Evolutionary conservation across 768 basidiomycete species (phyloP).

Genomic region (Myochromella boudieri): DNA sequence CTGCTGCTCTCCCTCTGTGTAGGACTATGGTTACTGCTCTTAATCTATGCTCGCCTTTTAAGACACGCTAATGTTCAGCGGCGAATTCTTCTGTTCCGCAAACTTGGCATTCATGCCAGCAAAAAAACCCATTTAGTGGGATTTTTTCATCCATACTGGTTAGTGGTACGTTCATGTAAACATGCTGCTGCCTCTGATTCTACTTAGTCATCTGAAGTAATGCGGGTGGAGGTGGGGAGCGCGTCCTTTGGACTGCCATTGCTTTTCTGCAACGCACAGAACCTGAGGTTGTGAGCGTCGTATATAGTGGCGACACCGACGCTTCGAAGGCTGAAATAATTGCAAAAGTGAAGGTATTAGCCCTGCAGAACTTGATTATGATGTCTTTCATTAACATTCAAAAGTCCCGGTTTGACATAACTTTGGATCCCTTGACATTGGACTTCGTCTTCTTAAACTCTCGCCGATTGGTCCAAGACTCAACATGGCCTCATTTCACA

Average conservation of each 20-base stretch:
- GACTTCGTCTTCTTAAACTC: slow-evolving; percentile 81
- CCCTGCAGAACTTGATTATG: not conserved
- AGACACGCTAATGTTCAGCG: slow-evolving; percentile 11
- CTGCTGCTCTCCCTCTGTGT: slow-evolving; percentile 4
- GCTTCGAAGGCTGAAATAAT: slow-evolving; percentile 81
- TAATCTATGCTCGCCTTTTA: slow-evolving; percentile 9
- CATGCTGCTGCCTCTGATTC: slow-evolving; percentile 29
- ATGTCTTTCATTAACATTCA: not conserved
- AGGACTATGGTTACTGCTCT: slow-evolving; percentile 10
- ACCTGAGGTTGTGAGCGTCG: slow-evolving; percentile 64
- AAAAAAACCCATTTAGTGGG: slow-evolving; percentile 52
- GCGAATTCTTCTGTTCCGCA: slow-evolving; percentile 6
- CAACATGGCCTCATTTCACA: slow-evolving; percentile 87
- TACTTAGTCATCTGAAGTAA: slow-evolving; percentile 56
- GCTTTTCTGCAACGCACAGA: slow-evolving; percentile 70
- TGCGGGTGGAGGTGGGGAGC: slow-evolving; percentile 95
- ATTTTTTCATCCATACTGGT: slow-evolving; percentile 98
- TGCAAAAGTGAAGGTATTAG: slow-evolving; percentile 69
- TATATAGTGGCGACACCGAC: slow-evolving; percentile 89
- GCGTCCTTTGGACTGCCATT: slow-evolving; percentile 92
- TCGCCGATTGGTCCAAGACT: slow-evolving; percentile 74
- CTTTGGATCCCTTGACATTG: slow-evolving; percentile 59
- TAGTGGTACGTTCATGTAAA: slow-evolving; percentile 22
- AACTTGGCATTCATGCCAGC: slow-evolving; percentile 23
- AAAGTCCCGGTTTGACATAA: slow-evolving; percentile 81